A percentile compares a stretch with the other conserved stretches of the same genome.
Conservation (phyloP, 352 stramenopile genomes). For the Phytophthora ohioensis region DNA sequence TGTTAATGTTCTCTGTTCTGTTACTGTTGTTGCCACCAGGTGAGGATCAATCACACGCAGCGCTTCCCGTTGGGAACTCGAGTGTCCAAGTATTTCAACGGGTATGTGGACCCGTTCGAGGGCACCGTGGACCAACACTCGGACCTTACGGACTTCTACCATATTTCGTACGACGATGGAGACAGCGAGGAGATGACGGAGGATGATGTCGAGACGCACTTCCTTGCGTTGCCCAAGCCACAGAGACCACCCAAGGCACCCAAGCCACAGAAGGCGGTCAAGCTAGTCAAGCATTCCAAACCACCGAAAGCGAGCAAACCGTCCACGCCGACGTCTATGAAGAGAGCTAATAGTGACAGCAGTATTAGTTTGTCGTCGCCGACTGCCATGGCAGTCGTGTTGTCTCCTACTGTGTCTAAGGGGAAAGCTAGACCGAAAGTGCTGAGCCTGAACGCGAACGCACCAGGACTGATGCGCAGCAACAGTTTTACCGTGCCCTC, state of each 20-base stretch:
- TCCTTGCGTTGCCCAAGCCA: conserved; percentile 33
- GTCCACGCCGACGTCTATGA: conserved; percentile 10
- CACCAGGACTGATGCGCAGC: conserved; percentile 33
- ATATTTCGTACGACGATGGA: conserved; percentile 81
- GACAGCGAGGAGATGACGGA: conserved; percentile 88
- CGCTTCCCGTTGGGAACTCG: conserved; percentile 70
- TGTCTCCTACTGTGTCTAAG: conserved; percentile 9
- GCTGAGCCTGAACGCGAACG: conserved; percentile 57
- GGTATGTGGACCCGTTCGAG: conserved; percentile 63
- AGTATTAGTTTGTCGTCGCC: conserved; percentile 14
- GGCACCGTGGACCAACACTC: conserved; percentile 69
- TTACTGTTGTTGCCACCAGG: conserved; percentile 42
- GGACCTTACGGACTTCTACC: conserved; percentile 66
- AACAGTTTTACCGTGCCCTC: conserved; percentile 22
- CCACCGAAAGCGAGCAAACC: conserved; percentile 16
- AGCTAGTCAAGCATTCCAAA: conserved; percentile 15
- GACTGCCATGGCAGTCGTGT: neutral
- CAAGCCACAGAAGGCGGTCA: conserved; percentile 26
- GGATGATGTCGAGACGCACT: conserved; percentile 63
- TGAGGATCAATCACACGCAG: conserved; percentile 55
- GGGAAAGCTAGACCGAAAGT: conserved; percentile 39
- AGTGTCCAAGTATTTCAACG: conserved; percentile 74
- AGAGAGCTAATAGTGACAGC: conserved; percentile 31
- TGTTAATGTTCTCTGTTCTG: conserved; percentile 29
- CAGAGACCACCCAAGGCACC: conserved; percentile 17